These are phyloP conservation scores for Hypholoma sublateritium DNA, from an alignment of 768 basidiomycete genomes.

Conservation along the genomic window DNA sequence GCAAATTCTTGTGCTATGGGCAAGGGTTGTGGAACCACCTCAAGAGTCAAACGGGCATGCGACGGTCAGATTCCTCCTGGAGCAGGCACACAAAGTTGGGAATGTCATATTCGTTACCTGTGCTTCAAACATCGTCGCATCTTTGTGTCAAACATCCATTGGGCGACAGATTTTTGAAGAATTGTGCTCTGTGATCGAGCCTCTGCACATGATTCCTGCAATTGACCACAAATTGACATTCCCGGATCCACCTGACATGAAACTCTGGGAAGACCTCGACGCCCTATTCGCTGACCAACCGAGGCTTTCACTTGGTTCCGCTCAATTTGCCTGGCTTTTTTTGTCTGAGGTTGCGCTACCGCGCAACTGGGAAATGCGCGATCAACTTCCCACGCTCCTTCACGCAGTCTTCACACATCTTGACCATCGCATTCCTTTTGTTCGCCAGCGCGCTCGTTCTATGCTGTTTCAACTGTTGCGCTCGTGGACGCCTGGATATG, in stretches of 20 bases:
- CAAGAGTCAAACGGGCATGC: slow-evolving; percentile 76
- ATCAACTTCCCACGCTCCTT: slow-evolving; percentile 71
- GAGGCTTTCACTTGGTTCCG: slow-evolving; percentile 69
- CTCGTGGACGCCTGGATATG: slow-evolving; percentile 78
- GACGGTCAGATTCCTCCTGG: slow-evolving; percentile 78
- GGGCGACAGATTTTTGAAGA: slow-evolving; percentile 79
- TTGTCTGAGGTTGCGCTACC: slow-evolving; percentile 75
- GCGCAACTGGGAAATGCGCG: slow-evolving; percentile 71
- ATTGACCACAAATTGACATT: slow-evolving; percentile 69
- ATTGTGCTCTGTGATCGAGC: slow-evolving; percentile 82
- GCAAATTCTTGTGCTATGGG: slow-evolving; percentile 80
- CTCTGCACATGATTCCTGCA: slow-evolving; percentile 77
- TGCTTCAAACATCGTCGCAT: slow-evolving; percentile 80
- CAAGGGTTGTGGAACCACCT: slow-evolving; percentile 70
- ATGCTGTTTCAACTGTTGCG: slow-evolving; percentile 86
- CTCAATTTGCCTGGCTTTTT: slow-evolving; percentile 88
- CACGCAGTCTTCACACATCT: slow-evolving; percentile 81
- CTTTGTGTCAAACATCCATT: slow-evolving; percentile 73
- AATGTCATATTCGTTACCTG: slow-evolving; percentile 76
- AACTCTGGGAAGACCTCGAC: slow-evolving; percentile 79
- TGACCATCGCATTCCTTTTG: slow-evolving; percentile 70
- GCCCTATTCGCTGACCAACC: slow-evolving; percentile 74
- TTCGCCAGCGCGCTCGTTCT: slow-evolving; percentile 70
- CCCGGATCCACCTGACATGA: slow-evolving; percentile 66
- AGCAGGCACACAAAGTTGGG: slow-evolving; percentile 84